Base-by-base conservation (phyloP, 2,329 filamentous ascomycete genomes). In the Phyllosticta ampelicida region DNA sequence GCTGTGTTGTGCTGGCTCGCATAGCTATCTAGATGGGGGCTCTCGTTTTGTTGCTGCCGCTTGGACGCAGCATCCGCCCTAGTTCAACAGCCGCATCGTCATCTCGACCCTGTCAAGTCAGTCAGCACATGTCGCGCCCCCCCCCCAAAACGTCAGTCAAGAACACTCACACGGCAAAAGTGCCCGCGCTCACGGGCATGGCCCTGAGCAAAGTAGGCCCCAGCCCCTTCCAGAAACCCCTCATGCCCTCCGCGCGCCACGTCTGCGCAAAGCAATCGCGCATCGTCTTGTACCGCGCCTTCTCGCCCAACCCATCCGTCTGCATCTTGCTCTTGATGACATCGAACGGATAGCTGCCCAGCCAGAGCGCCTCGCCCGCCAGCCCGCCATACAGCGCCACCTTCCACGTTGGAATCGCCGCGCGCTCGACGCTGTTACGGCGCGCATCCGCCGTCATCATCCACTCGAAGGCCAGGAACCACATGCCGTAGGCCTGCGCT, bases 241-340 rank as follows among this genome's bases (percentile, higher is more conserved):
- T 76, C 65, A 84, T 68, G 0, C 94, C 94, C 74, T 95, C 90
- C 5, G 75, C 78, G 61, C 80, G 80, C 77, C 82, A 95, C 1
- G 87, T 95, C 78, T 95, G 84, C 60, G 78, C 81, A 73, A 97
- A 95, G 76, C 89, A 95, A 74, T 95, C 88, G 55, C 86, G 82
- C 92, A 96, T 96, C 58, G 78, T 86, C 71, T 77, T 82, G 75
- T 87, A 99, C 70, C 80, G 80, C 77, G 86, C 84, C 62, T 81
- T 75, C 53, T 71, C 73, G 2, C 89, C 90, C 70, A 96, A 94
- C 0, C 89, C 91, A 75, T 99, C 94, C 60, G 87, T 96, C 81
- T 99, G 94, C 92, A 97, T 96, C 83, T 96, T 97, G 75, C 90
- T 96, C 87, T 99, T 99, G 75, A 99, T 76, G 26, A 99, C 92